Evolutionary conservation across 345 rosid genomes (phyloP).

Genomic region (Hibiscus tridactylites): DNA sequence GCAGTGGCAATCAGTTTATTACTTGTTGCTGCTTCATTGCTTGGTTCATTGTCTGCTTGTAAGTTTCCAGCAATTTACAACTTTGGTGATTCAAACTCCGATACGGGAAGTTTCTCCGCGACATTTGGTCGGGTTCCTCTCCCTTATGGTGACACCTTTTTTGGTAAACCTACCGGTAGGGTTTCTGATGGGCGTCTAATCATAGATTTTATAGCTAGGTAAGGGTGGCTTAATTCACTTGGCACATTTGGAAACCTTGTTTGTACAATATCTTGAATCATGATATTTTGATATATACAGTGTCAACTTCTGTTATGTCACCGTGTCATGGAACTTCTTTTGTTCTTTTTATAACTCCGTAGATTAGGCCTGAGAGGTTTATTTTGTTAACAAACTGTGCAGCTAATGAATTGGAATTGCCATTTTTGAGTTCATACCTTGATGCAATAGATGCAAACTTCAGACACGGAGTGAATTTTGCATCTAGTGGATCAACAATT

Average conservation of each 20-base stretch:
- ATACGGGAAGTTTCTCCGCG: conserved; percentile 19
- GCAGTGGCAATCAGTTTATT: not conserved
- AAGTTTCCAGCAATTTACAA: conserved; percentile 16
- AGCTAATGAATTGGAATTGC: conserved; percentile 23
- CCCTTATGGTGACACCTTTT: conserved; percentile 19
- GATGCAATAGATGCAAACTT: conserved; percentile 19
- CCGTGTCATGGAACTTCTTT: not conserved
- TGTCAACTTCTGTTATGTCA: too few relatives aligned
- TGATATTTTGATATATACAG: too few relatives aligned
- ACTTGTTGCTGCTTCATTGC: not conserved
- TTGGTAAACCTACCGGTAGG: conserved; percentile 17
- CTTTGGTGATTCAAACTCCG: conserved; percentile 25
- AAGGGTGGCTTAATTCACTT: not conserved
- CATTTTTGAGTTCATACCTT: conserved; percentile 18
- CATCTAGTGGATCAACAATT: conserved; percentile 19
- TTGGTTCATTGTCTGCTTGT: not conserved
- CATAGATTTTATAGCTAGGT: conserved; percentile 21
- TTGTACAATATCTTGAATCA: not conserved
- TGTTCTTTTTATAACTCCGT: too few relatives aligned
- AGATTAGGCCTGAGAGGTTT: too few relatives aligned
- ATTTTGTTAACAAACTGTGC: not conserved
- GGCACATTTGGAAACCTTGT: not conserved
- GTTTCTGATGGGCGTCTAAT: conserved; percentile 14
- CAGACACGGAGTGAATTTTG: conserved; percentile 26
- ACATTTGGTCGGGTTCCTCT: conserved; percentile 1